A percentile compares a stretch with the other conserved stretches of the same genome.
Evolutionary conservation across 805 yeast species (phyloP).

Genomic region (Myxozyma neotropica): DNA sequence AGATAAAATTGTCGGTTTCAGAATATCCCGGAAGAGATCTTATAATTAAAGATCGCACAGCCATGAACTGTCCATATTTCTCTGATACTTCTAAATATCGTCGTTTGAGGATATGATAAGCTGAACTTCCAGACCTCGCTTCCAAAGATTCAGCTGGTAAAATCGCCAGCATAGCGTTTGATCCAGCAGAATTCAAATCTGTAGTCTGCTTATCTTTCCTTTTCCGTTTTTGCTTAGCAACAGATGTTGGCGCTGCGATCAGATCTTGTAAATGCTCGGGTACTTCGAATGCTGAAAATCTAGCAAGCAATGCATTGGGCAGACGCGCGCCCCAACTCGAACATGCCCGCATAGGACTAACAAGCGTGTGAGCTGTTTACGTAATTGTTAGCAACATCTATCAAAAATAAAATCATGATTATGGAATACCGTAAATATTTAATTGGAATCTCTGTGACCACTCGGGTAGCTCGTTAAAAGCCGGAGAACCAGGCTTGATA

Average conservation of each 20-base stretch:
- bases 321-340: conserved; percentile 1
- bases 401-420: background rate
- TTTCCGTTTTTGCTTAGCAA: background rate
- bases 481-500: background rate
- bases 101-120: conserved; percentile 15
- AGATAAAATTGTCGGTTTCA: background rate
- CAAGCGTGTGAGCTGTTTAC: background rate
- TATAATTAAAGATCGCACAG: background rate
- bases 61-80: background rate
- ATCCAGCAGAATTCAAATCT: too few relatives aligned
- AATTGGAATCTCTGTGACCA: conserved; percentile 10
- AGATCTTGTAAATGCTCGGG: conserved; percentile 3
- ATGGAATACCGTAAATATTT: conserved; percentile 14
- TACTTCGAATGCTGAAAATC: conserved; percentile 11
- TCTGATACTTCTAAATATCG: background rate
- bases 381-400: background rate
- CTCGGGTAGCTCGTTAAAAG: background rate
- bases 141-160: background rate
- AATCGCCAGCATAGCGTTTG: background rate
- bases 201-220: background rate
- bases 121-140: conserved; percentile 1
- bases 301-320: conserved; percentile 6
- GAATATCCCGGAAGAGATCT: background rate
- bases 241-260: background rate
- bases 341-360: conserved; percentile 5